Conservation (phyloP, 495 filamentous ascomycete species). For the Podospora conica region DNA sequence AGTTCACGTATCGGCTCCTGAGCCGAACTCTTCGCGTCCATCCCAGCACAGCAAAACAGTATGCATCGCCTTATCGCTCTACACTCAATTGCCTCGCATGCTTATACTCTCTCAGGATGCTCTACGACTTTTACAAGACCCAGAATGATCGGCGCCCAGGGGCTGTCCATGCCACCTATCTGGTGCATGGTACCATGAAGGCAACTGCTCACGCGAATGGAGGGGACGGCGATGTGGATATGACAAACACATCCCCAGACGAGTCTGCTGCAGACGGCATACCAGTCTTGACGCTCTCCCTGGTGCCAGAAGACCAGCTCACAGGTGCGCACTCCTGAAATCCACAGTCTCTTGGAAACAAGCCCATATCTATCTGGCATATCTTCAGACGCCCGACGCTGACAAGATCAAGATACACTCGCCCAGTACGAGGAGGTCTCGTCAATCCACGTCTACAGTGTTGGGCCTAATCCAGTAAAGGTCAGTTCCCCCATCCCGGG, state of each 20-base stretch:
- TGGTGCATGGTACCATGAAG: slow-evolving; percentile 60
- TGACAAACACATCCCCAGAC: slow-evolving; percentile 65
- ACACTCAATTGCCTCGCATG: neutral
- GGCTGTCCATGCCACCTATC: slow-evolving; percentile 78
- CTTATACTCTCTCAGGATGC: slow-evolving; percentile 53
- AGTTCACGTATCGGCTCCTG: slow-evolving; percentile 83
- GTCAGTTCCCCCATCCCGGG: slow-evolving; percentile 26
- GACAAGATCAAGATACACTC: slow-evolving; percentile 51
- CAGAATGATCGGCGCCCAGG: slow-evolving; percentile 73
- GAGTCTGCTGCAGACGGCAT: slow-evolving; percentile 37
- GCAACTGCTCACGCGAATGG: slow-evolving; percentile 29
- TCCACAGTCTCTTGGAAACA: neutral
- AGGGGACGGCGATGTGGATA: slow-evolving; percentile 63
- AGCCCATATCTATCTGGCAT: neutral
- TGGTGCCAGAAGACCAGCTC: slow-evolving; percentile 75
- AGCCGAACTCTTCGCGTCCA: slow-evolving; percentile 76
- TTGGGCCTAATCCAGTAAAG: slow-evolving; percentile 64
- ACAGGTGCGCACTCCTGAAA: slow-evolving; percentile 47
- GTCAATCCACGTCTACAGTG: slow-evolving; percentile 81
- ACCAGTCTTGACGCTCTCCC: slow-evolving; percentile 53
- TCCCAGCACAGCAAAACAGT: slow-evolving; percentile 52
- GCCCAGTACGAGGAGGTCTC: slow-evolving; percentile 60
- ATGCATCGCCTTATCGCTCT: neutral
- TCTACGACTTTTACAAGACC: slow-evolving; percentile 77
- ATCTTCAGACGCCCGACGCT: neutral